A percentile compares a stretch with the other conserved stretches of the same genome.
Evolutionary conservation across 225 moss, liverwort and hornwort species (phyloP).

Genomic region (Straminergon stramineum): DNA sequence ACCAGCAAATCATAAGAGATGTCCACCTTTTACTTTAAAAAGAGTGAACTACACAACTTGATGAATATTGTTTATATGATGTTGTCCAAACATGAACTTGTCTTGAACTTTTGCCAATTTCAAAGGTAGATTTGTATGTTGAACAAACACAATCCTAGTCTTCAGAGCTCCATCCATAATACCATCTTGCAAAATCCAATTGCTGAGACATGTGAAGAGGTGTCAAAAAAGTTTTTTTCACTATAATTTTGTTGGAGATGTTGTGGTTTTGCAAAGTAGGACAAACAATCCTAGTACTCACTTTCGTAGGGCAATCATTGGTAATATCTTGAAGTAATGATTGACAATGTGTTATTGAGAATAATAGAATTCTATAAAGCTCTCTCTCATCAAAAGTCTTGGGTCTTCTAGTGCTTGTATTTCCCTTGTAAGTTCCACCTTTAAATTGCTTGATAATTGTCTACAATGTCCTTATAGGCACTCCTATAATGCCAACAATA

Average conservation of each 20-base stretch:
- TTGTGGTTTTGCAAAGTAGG: fast-evolving
- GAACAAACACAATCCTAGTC: not conserved
- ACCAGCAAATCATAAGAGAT: not conserved
- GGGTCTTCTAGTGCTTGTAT: not conserved
- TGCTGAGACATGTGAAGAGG: not conserved
- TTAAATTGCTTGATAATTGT: not conserved
- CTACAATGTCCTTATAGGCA: fast-evolving
- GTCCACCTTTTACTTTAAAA: not conserved
- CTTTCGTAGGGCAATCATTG: not conserved
- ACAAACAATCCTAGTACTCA: not conserved
- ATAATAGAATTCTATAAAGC: not conserved
- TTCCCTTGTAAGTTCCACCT: not conserved
- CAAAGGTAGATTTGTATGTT: fast-evolving
- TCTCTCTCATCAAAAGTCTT: not conserved
- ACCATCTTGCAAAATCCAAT: not conserved
- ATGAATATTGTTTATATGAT: not conserved
- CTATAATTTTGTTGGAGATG: fast-evolving
- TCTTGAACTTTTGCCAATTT: not conserved
- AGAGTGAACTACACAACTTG: not conserved
- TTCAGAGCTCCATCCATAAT: not conserved
- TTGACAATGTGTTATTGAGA: not conserved
- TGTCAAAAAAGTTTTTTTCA: not conserved
- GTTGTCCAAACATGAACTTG: fast-evolving
- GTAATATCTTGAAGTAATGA: not conserved
- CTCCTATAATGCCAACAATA: not conserved